Base-by-base conservation (phyloP, 306 rosid species). In the Pyrus communis region DNA sequence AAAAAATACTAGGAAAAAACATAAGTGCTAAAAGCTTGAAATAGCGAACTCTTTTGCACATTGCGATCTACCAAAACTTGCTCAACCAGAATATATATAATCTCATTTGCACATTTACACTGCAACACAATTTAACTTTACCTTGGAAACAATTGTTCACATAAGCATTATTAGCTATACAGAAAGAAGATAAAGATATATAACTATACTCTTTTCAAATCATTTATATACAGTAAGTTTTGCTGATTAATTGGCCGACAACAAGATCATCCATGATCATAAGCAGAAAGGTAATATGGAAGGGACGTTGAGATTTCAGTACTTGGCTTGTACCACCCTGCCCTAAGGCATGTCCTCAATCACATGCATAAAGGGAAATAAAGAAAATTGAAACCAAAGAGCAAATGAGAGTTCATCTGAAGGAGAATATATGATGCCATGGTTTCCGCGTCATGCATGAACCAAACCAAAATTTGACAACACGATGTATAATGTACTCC, bases 381-480 rank as follows among this genome's bases (percentile, higher is more conserved):
- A 58, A 69, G 27, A 30, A 73, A 72, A 77, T 71, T 30, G 77
- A 71, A 84, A 83, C 84, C 55, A 65, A 82, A 54, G 69, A 86
- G 81, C 75, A 82, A 74, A 78, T 28, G 62, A 51, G 4, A 38
- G 19, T 9, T 19, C 46, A 12, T 33, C 21, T 77, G 72, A 74
- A 76, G 75, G 75, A 76, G 66, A 77, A 70, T 70, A 69, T 67
- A 84, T 91, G 88, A 83, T 82, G 74, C 75, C 82, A 79, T 87
- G 88, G 84, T 86, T 84, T 82, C 91, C 91, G 87, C 93, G 86
- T 87, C 91, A 87, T 84, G 90, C 88, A 86, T 74, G 27, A 60
- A 23, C 76, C 52, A 73, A 23, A 42, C 15, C 78, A 84, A 75
- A 67, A 74, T 70, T 61, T 70, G 85, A 85, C 77, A 81, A 86